Percentiles rank a stretch among this genome's conserved stretches.
phyloP scores from a whole-genome alignment of 2,329 filamentous ascomycete species.

The Dactylellina haptotyla region DNA sequence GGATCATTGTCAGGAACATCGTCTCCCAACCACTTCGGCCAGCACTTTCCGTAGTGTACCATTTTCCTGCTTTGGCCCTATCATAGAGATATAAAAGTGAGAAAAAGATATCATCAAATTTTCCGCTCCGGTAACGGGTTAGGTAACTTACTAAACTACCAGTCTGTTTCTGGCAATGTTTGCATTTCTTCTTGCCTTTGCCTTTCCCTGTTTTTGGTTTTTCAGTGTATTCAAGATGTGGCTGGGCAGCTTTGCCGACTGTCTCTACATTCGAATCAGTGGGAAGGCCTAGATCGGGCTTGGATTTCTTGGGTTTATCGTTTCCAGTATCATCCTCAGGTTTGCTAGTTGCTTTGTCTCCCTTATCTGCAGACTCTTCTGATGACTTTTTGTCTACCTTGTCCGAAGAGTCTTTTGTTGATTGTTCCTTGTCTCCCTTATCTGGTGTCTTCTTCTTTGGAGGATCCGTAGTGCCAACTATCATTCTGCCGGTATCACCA shows the following conservation, averaged over 20 bases:
- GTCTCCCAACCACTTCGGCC: slow-evolving; percentile 6
- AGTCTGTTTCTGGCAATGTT: slow-evolving; percentile 11
- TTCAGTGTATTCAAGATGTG: slow-evolving; percentile 9
- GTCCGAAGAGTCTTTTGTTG: too few species aligned
- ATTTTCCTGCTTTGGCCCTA: slow-evolving; percentile 1
- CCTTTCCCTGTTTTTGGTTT: background rate
- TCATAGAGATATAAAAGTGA: too few species aligned
- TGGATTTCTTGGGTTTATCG: background rate
- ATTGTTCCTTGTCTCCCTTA: too few species aligned
- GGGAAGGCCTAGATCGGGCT: background rate
- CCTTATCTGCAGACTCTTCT: background rate
- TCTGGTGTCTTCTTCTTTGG: too few species aligned
- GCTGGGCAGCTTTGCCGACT: background rate
- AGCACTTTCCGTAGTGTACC: slow-evolving; percentile 23
- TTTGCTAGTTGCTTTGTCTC: background rate
- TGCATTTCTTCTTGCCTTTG: background rate
- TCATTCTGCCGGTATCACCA: slow-evolving; percentile 28
- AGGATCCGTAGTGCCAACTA: background rate
- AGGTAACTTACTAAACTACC: slow-evolving; percentile 12
- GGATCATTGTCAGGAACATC: background rate
- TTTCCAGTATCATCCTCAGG: background rate
- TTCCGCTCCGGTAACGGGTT: background rate
- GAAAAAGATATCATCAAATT: too few species aligned
- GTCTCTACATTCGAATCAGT: background rate
- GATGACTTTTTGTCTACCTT: background rate